These are phyloP conservation scores for Amanita pallidorosea DNA, from an alignment of 768 basidiomycete genomes.

Conservation along the genomic window DNA sequence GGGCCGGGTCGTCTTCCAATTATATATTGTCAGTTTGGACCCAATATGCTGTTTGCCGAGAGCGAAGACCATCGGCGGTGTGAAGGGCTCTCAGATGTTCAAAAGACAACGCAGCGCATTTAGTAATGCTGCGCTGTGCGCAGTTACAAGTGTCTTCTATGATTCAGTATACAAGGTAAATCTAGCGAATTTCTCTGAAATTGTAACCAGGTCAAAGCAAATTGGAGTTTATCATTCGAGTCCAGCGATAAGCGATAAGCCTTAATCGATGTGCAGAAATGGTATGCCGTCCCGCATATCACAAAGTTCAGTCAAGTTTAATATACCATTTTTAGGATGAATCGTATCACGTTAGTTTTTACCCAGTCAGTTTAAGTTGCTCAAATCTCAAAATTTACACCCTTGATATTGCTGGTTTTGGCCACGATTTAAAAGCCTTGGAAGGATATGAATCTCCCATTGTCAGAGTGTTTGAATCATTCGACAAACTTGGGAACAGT, in stretches of 20 bases:
- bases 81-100: neutral
- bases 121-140: constrained; percentile 18
- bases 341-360: constrained; percentile 26
- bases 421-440: constrained; percentile 39
- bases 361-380: no score
- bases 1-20: neutral
- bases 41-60: constrained; percentile 28
- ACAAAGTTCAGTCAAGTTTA: neutral
- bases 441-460: constrained; percentile 30
- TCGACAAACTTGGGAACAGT: constrained; percentile 12
- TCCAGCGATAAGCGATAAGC: constrained; percentile 13
- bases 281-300: constrained; percentile 16
- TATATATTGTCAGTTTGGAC: constrained; percentile 22
- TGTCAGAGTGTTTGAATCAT: constrained; percentile 28
- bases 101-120: constrained; percentile 32
- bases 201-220: constrained; percentile 20
- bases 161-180: constrained; percentile 34
- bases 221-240: constrained; percentile 14
- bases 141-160: no score
- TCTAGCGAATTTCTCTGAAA: constrained; percentile 2
- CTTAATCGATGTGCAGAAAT: constrained; percentile 36
- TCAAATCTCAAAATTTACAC: constrained; percentile 15
- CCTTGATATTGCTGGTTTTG: constrained; percentile 50
- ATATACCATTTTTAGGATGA: constrained; percentile 24
- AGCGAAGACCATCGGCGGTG: constrained; percentile 36